Percentiles rank a stretch among this genome's conserved stretches.
phyloP scores from a whole-genome alignment of 768 basidiomycete species.

The Termitomyces bulborhizus region DNA sequence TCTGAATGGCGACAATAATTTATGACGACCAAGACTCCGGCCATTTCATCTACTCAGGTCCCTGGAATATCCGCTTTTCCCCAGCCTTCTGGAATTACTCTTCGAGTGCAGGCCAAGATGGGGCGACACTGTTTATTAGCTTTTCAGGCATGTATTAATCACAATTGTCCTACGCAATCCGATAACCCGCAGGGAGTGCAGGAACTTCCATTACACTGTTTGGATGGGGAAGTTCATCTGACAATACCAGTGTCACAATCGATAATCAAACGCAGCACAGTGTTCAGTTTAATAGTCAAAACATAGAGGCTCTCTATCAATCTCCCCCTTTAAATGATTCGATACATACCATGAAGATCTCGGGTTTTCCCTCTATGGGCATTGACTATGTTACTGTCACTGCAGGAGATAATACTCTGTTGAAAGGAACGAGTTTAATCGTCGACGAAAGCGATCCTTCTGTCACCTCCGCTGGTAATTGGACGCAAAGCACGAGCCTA shows the following conservation, averaged over 20 bases:
- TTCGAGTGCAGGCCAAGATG: background rate
- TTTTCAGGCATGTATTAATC: background rate
- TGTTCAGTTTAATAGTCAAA: background rate
- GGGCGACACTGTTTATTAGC: background rate
- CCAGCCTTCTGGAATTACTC: background rate
- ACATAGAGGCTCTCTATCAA: background rate
- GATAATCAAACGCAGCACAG: background rate
- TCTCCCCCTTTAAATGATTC: background rate
- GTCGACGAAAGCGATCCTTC: constrained; percentile 2
- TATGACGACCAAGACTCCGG: background rate
- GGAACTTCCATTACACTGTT: background rate
- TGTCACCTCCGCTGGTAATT: background rate
- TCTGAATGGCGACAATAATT: background rate
- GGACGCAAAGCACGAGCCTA: background rate
- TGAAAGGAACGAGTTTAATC: background rate
- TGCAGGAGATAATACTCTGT: constrained; percentile 1
- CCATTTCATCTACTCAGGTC: background rate
- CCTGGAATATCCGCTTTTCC: background rate
- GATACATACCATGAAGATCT: background rate
- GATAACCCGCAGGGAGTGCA: background rate
- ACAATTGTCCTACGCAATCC: background rate
- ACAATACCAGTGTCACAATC: background rate
- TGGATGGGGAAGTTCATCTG: background rate
- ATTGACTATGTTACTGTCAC: constrained; percentile 1
- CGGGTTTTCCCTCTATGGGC: background rate